Evolutionary conservation across 202 grass and related monocot species (phyloP), one percentile per base, ranked within the genome.

Genomic region (Panicum hallii): DNA sequence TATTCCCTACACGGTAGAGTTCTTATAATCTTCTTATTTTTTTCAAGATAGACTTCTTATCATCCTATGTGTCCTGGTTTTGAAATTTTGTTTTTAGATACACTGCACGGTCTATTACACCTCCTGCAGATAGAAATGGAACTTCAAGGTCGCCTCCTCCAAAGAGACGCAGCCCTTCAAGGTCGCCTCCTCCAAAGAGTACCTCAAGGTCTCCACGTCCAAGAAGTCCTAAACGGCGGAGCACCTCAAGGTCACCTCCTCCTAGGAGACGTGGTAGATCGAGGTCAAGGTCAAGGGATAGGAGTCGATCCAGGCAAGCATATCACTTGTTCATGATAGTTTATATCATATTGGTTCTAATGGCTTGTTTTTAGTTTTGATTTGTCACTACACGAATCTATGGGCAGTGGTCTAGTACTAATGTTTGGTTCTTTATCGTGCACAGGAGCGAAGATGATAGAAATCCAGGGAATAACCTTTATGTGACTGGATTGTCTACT

Each of bases 391-490:
- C 3, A 63, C 8, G 46, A 78, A 12, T 16, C 36, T 76, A 44
- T 76, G 53, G 38, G 54, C 11, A 82, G 36, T 53, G 58, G 1
- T 26, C 50, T 10, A 55, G 46, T 75, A 67, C 66, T 86, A 30
- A 69, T 56, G 6, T 36, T 67, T 72, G 41, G 16, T 34, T 83
- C 26, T 86, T 88, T 30, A 62, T 76, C 5, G 65, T 36, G 55
- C 22, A 68, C 80, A 86, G 77, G 87, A 99, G 91, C 36, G 78
- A 66, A 81, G 85, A 85, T 79, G 90, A 92, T 45, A 91, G 75
- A 74, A 99, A 99, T 91, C 97, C 97, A 55, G 97, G 93, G 55
- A 97, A 97, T 75, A 99, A 99, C 70, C 90, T 99, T 71, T 99
- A 99, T 41, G 93, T 99, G 70, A 99, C 97, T 42, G 93, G 97